Base-by-base conservation (phyloP, 345 rosid species). In the Murraya koenigii region DNA sequence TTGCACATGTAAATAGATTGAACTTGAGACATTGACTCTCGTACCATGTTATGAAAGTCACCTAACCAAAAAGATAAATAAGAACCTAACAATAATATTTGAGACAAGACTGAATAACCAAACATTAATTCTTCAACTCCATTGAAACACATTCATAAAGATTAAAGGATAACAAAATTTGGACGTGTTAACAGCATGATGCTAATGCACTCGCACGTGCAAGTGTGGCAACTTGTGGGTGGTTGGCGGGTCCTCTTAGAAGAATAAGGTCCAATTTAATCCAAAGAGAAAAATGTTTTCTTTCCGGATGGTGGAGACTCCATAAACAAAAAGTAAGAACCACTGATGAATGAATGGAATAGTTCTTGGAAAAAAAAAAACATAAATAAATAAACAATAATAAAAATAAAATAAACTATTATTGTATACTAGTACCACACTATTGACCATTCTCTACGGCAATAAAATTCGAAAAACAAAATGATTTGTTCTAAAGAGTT, bases 241-340 rank as follows among this genome's bases (percentile, higher is more conserved):
- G 92, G 86, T 41, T 67, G 78, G 85, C 39, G 88, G 87, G 87
- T 82, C 88, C 87, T 75, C 38, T 1, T 3, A 36, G 75, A 69
- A 82, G 93, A 87, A 88, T 91, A 79, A 75, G 92, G 87, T 44
- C 49, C 49, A 44, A 44, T 52, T 52, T 19, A 52, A 52, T 91
- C 86, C 92, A 85, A 38, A 65, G 52, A 65, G 54, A 64, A 54
- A 66, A 71, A 36, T 66, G 7, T 47, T 77, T 77, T 74, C 66
- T 81, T 81, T 80, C 33, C 69, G 79, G 71, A 75, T 81, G 84
- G 88, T 85, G 90, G 89, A 81, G 86, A 80, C 75, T 28, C 87
- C 92, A 87, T 78, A 82, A 74, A 78, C 75, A 74, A 82, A 44
- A 82, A 84, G 76, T 59, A 26, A 58, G 30, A 65, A 76, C 49